Evolutionary conservation across 495 filamentous ascomycete genomes (phyloP).

Genomic region (Daldinia concentrica): DNA sequence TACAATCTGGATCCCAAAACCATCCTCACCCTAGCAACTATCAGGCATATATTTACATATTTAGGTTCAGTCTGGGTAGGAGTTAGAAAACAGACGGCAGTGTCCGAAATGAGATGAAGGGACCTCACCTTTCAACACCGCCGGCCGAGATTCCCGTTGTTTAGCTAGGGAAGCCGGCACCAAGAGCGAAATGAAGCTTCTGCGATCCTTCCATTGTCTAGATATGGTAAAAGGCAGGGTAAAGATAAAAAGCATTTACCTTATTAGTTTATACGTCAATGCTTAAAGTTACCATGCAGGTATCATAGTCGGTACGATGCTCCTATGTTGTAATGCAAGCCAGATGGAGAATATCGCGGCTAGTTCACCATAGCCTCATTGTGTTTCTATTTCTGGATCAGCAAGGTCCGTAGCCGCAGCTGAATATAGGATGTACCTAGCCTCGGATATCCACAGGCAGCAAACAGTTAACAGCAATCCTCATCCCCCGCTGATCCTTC

Average conservation of each 20-base stretch:
- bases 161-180: constrained; percentile 1
- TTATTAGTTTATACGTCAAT: neutral
- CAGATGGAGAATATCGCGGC: constrained; percentile 4
- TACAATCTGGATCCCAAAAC: neutral
- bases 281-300: constrained; percentile 4
- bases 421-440: constrained; percentile 13
- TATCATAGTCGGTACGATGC: neutral
- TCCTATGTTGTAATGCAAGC: neutral
- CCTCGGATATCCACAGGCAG: constrained; percentile 3
- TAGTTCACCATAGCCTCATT: constrained; percentile 40
- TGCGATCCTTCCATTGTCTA: constrained; percentile 22
- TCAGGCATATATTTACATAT: neutral
- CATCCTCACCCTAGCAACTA: neutral
- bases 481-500: constrained; percentile 19
- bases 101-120: constrained; percentile 19
- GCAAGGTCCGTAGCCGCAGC: constrained; percentile 23
- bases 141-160: constrained; percentile 5
- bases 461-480: constrained; percentile 1
- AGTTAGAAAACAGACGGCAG: neutral
- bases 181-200: constrained; percentile 25
- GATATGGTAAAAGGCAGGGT: constrained; percentile 5
- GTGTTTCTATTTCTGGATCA: constrained; percentile 43
- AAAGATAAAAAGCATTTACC: constrained; percentile 2
- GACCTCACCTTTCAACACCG: neutral
- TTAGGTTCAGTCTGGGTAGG: neutral